Evolutionary conservation across 257 asterid genomes (phyloP).

Genomic region (Euphrasia confusa): DNA sequence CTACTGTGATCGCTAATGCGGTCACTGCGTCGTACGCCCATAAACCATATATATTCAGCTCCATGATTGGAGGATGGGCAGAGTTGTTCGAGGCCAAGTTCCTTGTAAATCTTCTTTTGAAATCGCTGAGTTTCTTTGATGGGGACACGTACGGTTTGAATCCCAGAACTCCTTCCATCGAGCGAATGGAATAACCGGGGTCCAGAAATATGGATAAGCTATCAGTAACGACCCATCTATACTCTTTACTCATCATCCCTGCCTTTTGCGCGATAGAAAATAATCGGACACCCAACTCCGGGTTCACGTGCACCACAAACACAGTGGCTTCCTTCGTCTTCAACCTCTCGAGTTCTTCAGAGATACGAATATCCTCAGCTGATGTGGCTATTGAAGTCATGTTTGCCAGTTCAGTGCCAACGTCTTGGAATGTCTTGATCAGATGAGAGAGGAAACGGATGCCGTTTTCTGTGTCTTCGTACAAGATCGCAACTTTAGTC

Average conservation of each 20-base stretch:
- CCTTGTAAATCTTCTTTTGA: conserved; percentile 35
- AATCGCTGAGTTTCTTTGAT: conserved; percentile 24
- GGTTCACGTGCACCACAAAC: conserved; percentile 43
- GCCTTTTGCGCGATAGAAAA: conserved; percentile 24
- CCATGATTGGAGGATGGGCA: conserved; percentile 7
- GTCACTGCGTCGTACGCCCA: conserved; percentile 44
- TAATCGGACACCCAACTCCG: conserved; percentile 33
- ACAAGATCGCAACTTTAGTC: conserved; percentile 34
- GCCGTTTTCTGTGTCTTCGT: conserved; percentile 33
- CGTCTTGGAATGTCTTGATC: conserved; percentile 30
- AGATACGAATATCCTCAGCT: conserved; percentile 18
- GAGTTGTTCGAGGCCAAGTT: background rate
- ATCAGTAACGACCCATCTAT: conserved; percentile 44
- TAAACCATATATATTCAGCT: conserved; percentile 31
- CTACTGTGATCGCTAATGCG: conserved; percentile 42
- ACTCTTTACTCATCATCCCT: conserved; percentile 36
- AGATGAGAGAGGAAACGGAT: conserved; percentile 30
- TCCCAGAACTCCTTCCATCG: conserved; percentile 50
- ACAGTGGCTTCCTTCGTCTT: conserved; percentile 28
- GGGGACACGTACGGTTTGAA: conserved; percentile 30
- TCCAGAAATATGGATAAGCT: conserved; percentile 35
- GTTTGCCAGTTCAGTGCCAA: conserved; percentile 19
- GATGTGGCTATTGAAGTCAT: conserved; percentile 26
- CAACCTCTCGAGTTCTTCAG: conserved; percentile 15
- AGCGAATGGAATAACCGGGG: conserved; percentile 26